Evolutionary conservation across 805 yeast species (phyloP).

Genomic region (Ogataea parapolymorpha): DNA sequence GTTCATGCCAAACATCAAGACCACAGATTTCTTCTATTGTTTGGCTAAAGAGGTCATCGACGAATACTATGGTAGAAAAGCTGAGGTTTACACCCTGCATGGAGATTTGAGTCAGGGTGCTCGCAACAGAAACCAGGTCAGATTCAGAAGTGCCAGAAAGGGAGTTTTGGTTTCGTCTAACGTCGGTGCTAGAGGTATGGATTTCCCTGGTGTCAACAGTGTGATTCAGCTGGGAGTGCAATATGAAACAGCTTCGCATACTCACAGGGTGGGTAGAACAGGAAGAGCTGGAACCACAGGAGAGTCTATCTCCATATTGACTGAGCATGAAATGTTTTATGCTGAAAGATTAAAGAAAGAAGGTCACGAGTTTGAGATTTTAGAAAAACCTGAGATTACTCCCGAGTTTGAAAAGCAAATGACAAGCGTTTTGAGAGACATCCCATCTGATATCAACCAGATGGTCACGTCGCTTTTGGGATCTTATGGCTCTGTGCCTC

Average conservation of each 20-base stretch:
- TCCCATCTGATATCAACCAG: constrained; percentile 14
- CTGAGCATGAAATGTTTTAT: constrained; percentile 56
- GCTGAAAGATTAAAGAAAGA: constrained; percentile 46
- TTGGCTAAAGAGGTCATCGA: constrained; percentile 31
- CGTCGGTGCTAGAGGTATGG: constrained; percentile 96
- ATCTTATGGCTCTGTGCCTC: constrained; percentile 24
- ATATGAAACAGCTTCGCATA: constrained; percentile 68
- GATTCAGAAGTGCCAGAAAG: constrained; percentile 33
- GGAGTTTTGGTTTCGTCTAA: constrained; percentile 81
- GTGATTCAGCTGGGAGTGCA: constrained; percentile 85
- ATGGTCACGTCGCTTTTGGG: constrained; percentile 16
- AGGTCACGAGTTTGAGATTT: constrained; percentile 52
- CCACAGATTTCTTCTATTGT: constrained; percentile 55
- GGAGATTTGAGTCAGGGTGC: constrained; percentile 70
- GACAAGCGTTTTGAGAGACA: constrained; percentile 1
- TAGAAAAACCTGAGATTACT: constrained; percentile 36
- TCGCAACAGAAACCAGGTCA: constrained; percentile 41
- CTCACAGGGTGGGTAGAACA: constrained; percentile 94
- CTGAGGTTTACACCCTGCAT: constrained; percentile 42
- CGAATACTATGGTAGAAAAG: constrained; percentile 13
- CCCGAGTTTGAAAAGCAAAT: constrained; percentile 25
- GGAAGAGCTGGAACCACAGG: constrained; percentile 90
- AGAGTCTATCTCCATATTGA: constrained; percentile 57
- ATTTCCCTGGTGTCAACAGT: constrained; percentile 82
- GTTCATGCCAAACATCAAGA: constrained; percentile 74